Percentiles rank a stretch among this genome's conserved stretches.
Evolutionary conservation across 345 rosid genomes (phyloP).

Genomic region (Cochlearia excelsa): DNA sequence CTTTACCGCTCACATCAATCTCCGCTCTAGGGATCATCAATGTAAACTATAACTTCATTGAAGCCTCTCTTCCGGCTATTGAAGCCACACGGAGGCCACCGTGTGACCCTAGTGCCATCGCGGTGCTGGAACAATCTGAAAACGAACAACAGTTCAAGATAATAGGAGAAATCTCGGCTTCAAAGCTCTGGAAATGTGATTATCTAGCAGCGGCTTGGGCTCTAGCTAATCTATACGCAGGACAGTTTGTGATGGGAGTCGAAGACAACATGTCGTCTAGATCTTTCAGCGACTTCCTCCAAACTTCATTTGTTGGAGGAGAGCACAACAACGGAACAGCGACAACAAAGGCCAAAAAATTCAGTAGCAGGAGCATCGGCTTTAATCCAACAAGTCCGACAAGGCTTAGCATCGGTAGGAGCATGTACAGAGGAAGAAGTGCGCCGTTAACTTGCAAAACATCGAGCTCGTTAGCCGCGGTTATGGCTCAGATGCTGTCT

Average conservation of each 20-base stretch:
- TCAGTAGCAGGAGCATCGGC: constrained; percentile 94
- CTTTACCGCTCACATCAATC: constrained; percentile 83
- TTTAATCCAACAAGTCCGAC: constrained; percentile 58
- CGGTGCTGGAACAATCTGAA: constrained; percentile 57
- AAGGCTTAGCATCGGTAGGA: constrained; percentile 58
- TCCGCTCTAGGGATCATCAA: constrained; percentile 67
- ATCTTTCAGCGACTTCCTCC: constrained; percentile 52
- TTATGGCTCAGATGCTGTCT: constrained; percentile 98
- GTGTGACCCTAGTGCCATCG: constrained; percentile 73
- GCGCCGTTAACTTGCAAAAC: constrained; percentile 88
- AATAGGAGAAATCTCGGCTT: constrained; percentile 92
- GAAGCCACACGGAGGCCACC: constrained; percentile 52
- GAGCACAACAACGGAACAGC: constrained; percentile 24
- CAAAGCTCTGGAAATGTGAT: constrained; percentile 94
- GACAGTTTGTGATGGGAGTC: constrained; percentile 95
- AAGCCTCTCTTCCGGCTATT: constrained; percentile 72
- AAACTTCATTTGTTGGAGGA: constrained; percentile 43
- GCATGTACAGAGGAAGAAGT: constrained; percentile 92
- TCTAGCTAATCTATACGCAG: constrained; percentile 80
- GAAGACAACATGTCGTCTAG: constrained; percentile 73
- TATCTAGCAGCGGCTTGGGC: constrained; percentile 94
- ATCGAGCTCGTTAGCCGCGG: constrained; percentile 84
- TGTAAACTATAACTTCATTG: constrained; percentile 51
- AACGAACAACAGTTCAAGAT: constrained; percentile 59
- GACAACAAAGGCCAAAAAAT: constrained; percentile 55